phyloP scores from a whole-genome alignment of 257 asterid species.

The Pogostemon cablin region DNA sequence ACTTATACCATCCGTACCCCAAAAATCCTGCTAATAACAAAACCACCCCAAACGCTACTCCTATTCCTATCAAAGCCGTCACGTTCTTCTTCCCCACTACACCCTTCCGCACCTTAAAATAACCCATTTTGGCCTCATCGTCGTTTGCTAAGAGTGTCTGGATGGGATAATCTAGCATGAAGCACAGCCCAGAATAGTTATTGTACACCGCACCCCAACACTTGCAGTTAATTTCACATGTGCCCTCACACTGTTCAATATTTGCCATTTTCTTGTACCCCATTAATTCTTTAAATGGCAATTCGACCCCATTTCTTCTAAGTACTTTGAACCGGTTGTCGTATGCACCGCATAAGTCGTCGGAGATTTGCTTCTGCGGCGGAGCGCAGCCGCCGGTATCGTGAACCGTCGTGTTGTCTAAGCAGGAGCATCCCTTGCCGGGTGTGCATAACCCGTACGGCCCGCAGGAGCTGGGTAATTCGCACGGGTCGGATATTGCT shows the following conservation, averaged over 20 bases:
- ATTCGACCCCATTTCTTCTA: conserved; percentile 64
- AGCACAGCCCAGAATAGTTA: conserved; percentile 90
- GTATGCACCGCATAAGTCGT: conserved; percentile 56
- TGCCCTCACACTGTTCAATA: conserved; percentile 51
- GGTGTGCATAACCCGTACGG: conserved; percentile 68
- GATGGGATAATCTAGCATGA: conserved; percentile 68
- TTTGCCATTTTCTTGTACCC: conserved; percentile 51
- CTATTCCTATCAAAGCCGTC: conserved; percentile 49
- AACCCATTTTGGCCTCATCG: conserved; percentile 75
- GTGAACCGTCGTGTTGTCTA: conserved; percentile 50
- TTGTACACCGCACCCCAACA: conserved; percentile 94
- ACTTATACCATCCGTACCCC: conserved; percentile 52
- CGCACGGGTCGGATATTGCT: conserved; percentile 66
- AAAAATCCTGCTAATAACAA: conserved; percentile 54
- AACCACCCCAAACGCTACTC: conserved; percentile 65
- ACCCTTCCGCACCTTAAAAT: conserved; percentile 71
- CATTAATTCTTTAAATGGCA: conserved; percentile 79
- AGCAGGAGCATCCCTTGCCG: conserved; percentile 70
- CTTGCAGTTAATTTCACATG: conserved; percentile 68
- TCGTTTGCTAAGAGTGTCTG: conserved; percentile 57
- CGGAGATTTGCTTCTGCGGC: conserved; percentile 31
- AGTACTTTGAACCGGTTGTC: conserved; percentile 42
- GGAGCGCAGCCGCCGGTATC: conserved; percentile 48
- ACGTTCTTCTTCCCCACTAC: conserved; percentile 43
- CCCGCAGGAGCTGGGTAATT: conserved; percentile 79